Evolutionary conservation across 352 stramenopile species (phyloP).

Genomic region (Pythium guiyangense): DNA sequence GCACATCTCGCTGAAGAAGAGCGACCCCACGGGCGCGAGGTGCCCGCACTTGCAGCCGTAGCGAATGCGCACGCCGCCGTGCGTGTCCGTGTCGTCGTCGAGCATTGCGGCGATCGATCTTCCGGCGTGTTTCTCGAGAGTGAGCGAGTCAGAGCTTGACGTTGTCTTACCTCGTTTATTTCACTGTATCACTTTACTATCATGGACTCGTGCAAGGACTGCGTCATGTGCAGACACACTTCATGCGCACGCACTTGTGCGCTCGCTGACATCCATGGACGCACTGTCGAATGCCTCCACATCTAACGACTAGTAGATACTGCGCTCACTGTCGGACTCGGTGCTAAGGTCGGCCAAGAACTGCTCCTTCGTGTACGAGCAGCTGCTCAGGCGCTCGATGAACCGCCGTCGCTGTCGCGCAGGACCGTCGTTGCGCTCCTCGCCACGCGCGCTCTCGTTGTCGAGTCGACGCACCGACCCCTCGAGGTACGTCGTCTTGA

Average conservation of each 20-base stretch:
- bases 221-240: no score
- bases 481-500: not conserved
- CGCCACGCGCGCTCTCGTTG: not conserved
- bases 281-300: no score
- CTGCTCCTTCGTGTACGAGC: not conserved
- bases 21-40: conserved; percentile 38
- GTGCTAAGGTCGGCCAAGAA: not conserved
- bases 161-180: no score
- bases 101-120: conserved; percentile 8
- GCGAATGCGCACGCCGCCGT: conserved; percentile 40
- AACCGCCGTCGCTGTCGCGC: not conserved
- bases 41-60: conserved; percentile 78
- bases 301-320: no score
- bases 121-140: not conserved
- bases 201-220: no score
- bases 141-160: not conserved
- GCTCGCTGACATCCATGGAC: no score
- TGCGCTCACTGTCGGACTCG: not conserved
- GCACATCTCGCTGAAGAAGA: conserved; percentile 81
- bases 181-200: no score
- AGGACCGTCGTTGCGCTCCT: not conserved
- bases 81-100: conserved; percentile 2
- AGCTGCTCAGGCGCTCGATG: not conserved
- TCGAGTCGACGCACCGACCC: not conserved
- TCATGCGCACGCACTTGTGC: no score